These are phyloP conservation scores for Mortierella alpina DNA, from an alignment of 192 early-diverging fungal species.

Conservation along the genomic window DNA sequence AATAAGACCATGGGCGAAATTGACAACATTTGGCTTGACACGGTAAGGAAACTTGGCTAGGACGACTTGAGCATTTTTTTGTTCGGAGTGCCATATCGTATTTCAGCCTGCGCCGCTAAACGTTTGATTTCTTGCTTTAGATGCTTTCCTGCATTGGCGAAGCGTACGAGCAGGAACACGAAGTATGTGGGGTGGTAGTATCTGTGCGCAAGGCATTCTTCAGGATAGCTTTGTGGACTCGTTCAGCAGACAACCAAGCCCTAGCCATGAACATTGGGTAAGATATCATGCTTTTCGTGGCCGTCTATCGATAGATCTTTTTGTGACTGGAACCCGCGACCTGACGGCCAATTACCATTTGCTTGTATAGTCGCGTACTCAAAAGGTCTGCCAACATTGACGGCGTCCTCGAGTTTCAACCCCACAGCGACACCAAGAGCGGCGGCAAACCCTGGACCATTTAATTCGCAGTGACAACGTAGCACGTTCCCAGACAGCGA, in stretches of 20 bases:
- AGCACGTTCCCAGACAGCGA: not conserved
- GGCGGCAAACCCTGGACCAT: constrained; percentile 44
- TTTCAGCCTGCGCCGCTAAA: not conserved
- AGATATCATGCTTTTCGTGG: not conserved
- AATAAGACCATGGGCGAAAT: constrained; percentile 78
- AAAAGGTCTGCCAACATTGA: constrained; percentile 38
- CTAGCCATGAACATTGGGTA: constrained; percentile 67
- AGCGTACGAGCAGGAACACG: constrained; percentile 78
- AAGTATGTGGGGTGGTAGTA: constrained; percentile 94
- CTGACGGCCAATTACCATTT: not conserved
- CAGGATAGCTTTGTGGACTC: constrained; percentile 90
- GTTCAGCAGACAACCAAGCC: constrained; percentile 65
- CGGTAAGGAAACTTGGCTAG: constrained; percentile 56
- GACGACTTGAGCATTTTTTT: not conserved
- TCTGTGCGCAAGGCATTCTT: constrained; percentile 87
- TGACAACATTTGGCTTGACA: constrained; percentile 88
- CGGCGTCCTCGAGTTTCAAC: constrained; percentile 46
- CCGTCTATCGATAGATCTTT: not conserved
- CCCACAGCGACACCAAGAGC: constrained; percentile 37
- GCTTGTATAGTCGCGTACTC: constrained; percentile 30
- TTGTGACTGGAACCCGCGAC: no score
- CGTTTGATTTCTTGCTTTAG: constrained; percentile 48
- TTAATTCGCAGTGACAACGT: constrained; percentile 3
- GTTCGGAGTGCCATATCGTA: not conserved
- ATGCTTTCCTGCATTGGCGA: constrained; percentile 93